A percentile compares a stretch with the other conserved stretches of the same genome.
Conservation (phyloP, 2,329 filamentous ascomycete genomes). For the Cercospora sp. region DNA sequence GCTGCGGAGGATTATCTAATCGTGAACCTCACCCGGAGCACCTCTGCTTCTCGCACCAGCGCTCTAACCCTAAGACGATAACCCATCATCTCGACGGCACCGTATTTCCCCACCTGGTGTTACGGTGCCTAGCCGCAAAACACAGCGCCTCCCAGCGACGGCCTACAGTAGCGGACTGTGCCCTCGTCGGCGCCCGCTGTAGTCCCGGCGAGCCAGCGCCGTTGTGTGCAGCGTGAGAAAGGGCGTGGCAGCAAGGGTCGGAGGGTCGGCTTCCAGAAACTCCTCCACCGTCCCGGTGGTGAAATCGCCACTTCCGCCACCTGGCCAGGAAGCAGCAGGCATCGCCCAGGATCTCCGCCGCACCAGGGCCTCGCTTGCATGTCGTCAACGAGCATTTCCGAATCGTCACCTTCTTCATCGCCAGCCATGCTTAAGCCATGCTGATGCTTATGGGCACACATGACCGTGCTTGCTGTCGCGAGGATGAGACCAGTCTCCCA, state of each 20-base stretch:
- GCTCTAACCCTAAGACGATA: no score
- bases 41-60: no score
- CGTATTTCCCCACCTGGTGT: not conserved
- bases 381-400: not conserved
- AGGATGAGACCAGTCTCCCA: not conserved
- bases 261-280: not conserved
- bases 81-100: not conserved
- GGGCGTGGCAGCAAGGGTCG: not conserved
- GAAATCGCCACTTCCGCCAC: not conserved
- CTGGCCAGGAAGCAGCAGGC: not conserved
- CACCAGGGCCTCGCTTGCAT: not conserved
- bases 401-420: not conserved
- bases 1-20: not conserved
- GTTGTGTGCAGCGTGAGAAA: not conserved
- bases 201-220: no score
- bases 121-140: not conserved
- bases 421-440: not conserved
- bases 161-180: not conserved
- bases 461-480: not conserved
- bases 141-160: no score
- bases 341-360: not conserved
- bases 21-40: no score
- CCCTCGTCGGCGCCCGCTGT: not conserved
- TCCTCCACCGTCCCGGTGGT: not conserved
- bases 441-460: not conserved